Evolutionary conservation across 495 filamentous ascomycete genomes (phyloP), one percentile per base, ranked within the genome.

Genomic region (Xylaria longipes): DNA sequence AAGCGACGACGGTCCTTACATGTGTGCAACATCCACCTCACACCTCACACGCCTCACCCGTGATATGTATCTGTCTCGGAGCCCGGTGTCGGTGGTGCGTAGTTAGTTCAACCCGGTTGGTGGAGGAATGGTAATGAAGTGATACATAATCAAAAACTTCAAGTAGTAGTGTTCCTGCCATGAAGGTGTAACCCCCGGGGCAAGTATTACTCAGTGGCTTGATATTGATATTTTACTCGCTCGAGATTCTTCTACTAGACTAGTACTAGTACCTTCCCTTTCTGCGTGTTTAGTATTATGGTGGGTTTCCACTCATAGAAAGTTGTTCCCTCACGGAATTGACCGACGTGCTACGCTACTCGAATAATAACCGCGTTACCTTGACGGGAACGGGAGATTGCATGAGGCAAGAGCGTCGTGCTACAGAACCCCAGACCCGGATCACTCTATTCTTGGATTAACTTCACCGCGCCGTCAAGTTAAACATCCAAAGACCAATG

Each of bases 351-450:
- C 12, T 31, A 68, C 50, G 15, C 33, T 52, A 12, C 52, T 27
- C 35, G 52, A 46, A 25, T 29, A 69, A 22, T 6, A 20, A 31
- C 20, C 27, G 12, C 20, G 65, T 58, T 68, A 68, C 50, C 5
- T 12, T 33, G 65, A 68, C 65, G 67, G 66, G 54, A 69, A 69
- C 41, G 56, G 56, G 67, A 61, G 54, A 69, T 69, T 69, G 29
- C 56, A 46, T 25, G 54, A 69, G 27, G 25, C 15, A 27, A 27
- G 15, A 22, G 37, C 52, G 15, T 4, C 39, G 1, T 46, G 25
- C 54, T 6, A 68, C 65, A 22, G 37, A 27, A 14, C 45, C 35
- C 3, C 17, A 7, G 33, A 1, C 35, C 33, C 11, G 14, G 11
- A 67, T 20, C 1, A 20, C 20, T 37, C 2, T 9, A 43, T 27